Base-by-base conservation (phyloP, 306 rosid species). In the Vigna unguiculata region DNA sequence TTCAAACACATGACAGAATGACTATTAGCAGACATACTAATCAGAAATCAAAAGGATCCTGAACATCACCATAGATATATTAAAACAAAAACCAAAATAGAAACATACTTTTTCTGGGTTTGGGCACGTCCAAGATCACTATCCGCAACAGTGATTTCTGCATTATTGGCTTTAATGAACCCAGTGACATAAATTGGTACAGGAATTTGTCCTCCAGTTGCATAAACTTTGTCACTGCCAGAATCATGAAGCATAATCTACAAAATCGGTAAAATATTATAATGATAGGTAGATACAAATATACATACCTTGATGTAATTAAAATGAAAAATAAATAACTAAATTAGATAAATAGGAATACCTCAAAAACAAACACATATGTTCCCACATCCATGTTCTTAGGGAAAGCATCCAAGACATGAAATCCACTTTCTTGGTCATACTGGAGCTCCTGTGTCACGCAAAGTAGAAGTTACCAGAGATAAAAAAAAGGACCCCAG, bases 291-390 rank as follows among this genome's bases (percentile, higher is more conserved):
- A 17, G 69, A 74, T 53, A 16, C 62, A 65, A 0, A 28, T 32
- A 19, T 69, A 78, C 9, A 34, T 17, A 47, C 45, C 69, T 70
- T 46, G 71, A 83, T 22, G 24, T 55, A 83, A 78, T 57, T 68
- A 25, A 36, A 71, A 55, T 24, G 48, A 57, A 77, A 52, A 84
- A 49, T 19, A 60, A 13, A 34, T 19, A 30, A 20, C 22, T 19
- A 65, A 74, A 55, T 17, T 61, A 57, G 77, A 69, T 43, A 78
- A 49, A 66, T 38, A 76, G 20, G 30, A 25, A 76, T 84, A 96
- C 99, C 99, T 96, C 97, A 77, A 96, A 91, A 76, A 88, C 87
- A 87, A 96, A 91, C 32, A 70, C 55, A 75, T 89, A 93, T 38
- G 69, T 83, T 60, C 97, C 99, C 83, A 90, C 90, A 65, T 93